A percentile compares a stretch with the other conserved stretches of the same genome.
phyloP scores from a whole-genome alignment of 2,329 filamentous ascomycete species.

The Sporothrix schenckii region DNA sequence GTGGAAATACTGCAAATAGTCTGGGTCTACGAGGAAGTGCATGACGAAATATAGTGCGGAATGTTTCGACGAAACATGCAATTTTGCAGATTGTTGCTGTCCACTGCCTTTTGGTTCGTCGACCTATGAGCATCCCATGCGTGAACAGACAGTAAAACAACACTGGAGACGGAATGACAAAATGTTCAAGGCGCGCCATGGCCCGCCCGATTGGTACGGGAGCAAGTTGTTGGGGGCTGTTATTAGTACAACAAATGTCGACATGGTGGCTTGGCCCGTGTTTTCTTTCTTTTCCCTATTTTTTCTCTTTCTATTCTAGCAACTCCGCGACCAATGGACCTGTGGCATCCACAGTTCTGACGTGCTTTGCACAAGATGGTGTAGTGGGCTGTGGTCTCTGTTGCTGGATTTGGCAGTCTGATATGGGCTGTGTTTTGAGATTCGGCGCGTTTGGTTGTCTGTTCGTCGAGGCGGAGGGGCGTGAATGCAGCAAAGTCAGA shows the following conservation, averaged over 20 bases:
- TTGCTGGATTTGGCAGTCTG: neutral
- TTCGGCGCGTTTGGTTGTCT: slow-evolving; percentile 16
- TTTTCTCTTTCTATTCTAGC: neutral
- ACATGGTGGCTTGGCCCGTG: slow-evolving; percentile 18
- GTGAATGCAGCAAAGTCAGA: slow-evolving; percentile 9
- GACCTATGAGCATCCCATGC: neutral
- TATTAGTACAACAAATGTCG: neutral
- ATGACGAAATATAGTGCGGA: neutral
- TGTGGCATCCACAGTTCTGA: slow-evolving; percentile 3
- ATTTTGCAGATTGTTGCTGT: neutral
- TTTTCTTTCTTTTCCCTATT: too few relatives aligned
- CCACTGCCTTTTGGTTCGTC: neutral
- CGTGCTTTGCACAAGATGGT: slow-evolving; percentile 6
- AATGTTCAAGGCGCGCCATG: slow-evolving; percentile 1
- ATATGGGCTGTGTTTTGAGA: slow-evolving; percentile 10
- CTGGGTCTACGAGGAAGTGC: neutral
- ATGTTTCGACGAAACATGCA: neutral
- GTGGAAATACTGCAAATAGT: neutral
- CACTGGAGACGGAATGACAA: neutral
- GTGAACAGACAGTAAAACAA: neutral
- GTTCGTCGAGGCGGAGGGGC: neutral
- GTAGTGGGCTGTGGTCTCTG: neutral
- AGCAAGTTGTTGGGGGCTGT: neutral
- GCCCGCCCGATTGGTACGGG: slow-evolving; percentile 20
- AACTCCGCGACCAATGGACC: neutral